Base-by-base conservation (phyloP, 2,329 filamentous ascomycete species). In the Penicillium sp. region DNA sequence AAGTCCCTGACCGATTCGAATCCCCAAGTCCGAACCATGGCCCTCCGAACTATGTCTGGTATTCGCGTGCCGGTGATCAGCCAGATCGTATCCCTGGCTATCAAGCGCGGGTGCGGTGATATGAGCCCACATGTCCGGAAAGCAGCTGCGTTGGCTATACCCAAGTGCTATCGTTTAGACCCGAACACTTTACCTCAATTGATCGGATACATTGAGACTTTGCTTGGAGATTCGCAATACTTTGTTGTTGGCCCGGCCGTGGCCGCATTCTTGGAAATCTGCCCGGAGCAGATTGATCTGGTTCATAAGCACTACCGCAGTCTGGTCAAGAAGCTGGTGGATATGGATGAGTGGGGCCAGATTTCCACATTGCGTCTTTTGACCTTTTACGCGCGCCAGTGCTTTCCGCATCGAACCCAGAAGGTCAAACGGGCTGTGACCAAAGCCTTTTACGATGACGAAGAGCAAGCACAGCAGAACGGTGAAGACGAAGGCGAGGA, bases 281-380 rank as follows among this genome's bases (percentile, higher is more conserved):
- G 93, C 64, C 93, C 95, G 0, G 89, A 96, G 16, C 82, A 90
- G 53, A 83, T 96, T 62, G 93, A 97, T 71, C 78, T 99, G 58
- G 87, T 99, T 65, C 95, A 99, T 75, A 87, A 89, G 63, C 90
- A 96, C 71, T 99, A 98, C 76, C 86, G 91, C 50, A 82, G 85
- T 35, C 79, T 99, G 61, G 87, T 96, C 61, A 90, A 87, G 73
- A 96, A 97, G 79, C 79, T 98, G 52, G 91, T 97, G 24, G 95
- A 99, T 71, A 99, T 99, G 95, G 95, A 99, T 70, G 95, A 99
- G 76, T 99, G 95, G 95, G 90, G 92, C 43, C 95, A 99, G 76
- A 75, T 98, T 53, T 89, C 91, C 2, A 90, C 90, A 3, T 71
- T 99, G 65, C 84, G 87, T 39, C 79, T 99, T 62, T 88, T 98